Evolutionary conservation across 2,329 filamentous ascomycete genomes (phyloP).

Genomic region (Trichoderma polysporum): DNA sequence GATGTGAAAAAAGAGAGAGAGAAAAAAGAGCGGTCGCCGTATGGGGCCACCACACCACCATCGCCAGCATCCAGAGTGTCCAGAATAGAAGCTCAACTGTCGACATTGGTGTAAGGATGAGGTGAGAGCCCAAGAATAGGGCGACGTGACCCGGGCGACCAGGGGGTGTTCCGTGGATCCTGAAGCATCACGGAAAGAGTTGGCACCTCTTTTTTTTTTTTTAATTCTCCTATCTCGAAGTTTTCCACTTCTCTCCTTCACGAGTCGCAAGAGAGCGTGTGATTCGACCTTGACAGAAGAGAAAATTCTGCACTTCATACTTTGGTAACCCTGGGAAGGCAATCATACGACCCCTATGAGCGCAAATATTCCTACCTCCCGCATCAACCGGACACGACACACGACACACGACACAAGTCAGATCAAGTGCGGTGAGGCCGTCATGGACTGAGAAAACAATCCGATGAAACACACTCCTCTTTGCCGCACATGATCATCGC

Average conservation of each 20-base stretch:
- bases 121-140: not conserved
- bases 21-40: not conserved
- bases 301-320: not conserved
- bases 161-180: not conserved
- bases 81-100: not conserved
- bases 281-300: not conserved
- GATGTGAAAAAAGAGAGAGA: not conserved
- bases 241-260: not conserved
- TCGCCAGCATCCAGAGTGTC: not conserved
- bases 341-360: slow-evolving; percentile 3
- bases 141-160: slow-evolving; percentile 4
- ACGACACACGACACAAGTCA: not conserved
- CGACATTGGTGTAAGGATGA: slow-evolving; percentile 16
- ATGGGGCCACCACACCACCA: slow-evolving; percentile 18
- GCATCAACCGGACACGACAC: not conserved
- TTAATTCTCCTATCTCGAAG: not conserved
- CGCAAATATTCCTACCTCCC: not conserved
- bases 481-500: not conserved
- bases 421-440: slow-evolving; percentile 3
- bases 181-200: not conserved
- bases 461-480: not conserved
- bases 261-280: not conserved
- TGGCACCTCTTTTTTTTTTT: not conserved
- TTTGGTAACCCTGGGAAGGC: not conserved
- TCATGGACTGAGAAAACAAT: not conserved